Conservation (phyloP, 1,284 basidiomycete species). For the Termitomyces sp. region DNA sequence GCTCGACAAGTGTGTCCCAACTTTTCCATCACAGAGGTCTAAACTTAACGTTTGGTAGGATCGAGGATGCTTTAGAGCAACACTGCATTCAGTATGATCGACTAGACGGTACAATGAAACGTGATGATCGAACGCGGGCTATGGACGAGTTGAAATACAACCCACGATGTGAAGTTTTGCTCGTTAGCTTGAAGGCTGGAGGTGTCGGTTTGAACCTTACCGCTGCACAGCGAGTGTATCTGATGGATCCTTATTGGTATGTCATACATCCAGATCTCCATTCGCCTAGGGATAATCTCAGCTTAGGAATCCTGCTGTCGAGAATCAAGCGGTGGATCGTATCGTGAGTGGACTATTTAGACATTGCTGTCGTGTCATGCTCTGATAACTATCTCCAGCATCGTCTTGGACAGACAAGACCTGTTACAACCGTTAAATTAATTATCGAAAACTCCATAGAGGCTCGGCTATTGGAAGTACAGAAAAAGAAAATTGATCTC, state of each 20-base stretch:
- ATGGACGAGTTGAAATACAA: constrained; percentile 89
- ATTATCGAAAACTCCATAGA: constrained; percentile 96
- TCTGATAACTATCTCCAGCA: constrained; percentile 47
- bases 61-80: constrained; percentile 85
- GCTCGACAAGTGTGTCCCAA: constrained; percentile 75
- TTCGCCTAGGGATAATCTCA: constrained; percentile 4
- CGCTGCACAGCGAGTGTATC: constrained; percentile 86
- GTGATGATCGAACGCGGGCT: constrained; percentile 85
- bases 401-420: constrained; percentile 87
- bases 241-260: constrained; percentile 95
- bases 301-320: constrained; percentile 90
- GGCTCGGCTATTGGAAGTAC: constrained; percentile 82
- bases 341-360: constrained; percentile 45
- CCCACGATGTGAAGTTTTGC: constrained; percentile 82
- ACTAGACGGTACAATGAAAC: constrained; percentile 94
- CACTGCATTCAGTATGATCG: constrained; percentile 83
- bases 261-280: constrained; percentile 16
- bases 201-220: constrained; percentile 95
- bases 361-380: not conserved
- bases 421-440: constrained; percentile 87
- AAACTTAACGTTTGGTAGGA: constrained; percentile 36
- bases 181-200: constrained; percentile 94
- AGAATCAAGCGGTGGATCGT: constrained; percentile 93
- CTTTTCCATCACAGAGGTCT: not conserved
- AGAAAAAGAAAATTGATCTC: constrained; percentile 90